Percentiles rank a stretch among this genome's conserved stretches.
phyloP scores from a whole-genome alignment of 75 land plant genomes.

The Adiantum capillusveneris region DNA sequence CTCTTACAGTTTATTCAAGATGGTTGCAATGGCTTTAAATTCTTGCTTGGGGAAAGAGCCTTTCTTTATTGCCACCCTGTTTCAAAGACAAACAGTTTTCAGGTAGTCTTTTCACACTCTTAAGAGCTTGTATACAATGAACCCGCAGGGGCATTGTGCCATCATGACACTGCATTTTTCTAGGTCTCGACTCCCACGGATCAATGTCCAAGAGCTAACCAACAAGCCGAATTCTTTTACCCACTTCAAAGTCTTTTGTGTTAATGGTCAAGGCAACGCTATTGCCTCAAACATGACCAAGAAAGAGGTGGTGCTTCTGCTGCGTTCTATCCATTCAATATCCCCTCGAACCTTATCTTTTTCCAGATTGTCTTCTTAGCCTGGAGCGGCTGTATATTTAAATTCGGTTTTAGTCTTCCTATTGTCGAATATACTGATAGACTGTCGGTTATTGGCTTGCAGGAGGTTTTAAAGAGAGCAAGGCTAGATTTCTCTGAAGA shows the following conservation, averaged over 20 bases:
- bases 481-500: constrained; percentile 47
- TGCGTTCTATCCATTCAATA: not conserved
- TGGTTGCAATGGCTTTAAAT: not conserved
- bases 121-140: not conserved
- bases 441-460: not conserved
- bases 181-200: constrained; percentile 5
- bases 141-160: not conserved
- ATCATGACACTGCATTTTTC: constrained; percentile 1
- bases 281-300: constrained; percentile 5
- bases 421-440: not conserved
- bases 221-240: not conserved
- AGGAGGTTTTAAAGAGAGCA: constrained; percentile 19
- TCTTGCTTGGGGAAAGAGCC: not conserved
- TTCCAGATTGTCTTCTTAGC: not conserved
- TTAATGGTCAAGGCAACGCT: constrained; percentile 1
- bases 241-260: not conserved
- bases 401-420: not conserved
- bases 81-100: too few relatives aligned
- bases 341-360: not conserved
- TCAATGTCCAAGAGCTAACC: not conserved
- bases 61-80: not conserved
- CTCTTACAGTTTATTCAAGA: too few relatives aligned
- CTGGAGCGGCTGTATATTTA: not conserved
- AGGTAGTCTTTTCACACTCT: too few relatives aligned
- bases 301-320: constrained; percentile 2